Evolutionary conservation across 805 yeast genomes (phyloP).

Genomic region (Suhomyces xylopsoci): DNA sequence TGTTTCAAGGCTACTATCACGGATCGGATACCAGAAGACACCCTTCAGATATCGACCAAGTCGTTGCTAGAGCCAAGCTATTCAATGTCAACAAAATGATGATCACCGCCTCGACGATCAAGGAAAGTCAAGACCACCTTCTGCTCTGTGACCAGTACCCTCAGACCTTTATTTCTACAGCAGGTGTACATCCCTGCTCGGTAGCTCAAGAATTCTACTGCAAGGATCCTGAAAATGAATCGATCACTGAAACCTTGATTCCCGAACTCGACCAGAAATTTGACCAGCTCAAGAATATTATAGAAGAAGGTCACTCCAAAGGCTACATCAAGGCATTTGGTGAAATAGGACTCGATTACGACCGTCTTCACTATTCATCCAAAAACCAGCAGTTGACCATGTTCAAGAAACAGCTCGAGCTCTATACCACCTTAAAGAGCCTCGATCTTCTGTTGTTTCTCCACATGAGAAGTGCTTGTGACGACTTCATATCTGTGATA

Average conservation of each 20-base stretch:
- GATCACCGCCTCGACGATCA: constrained; percentile 77
- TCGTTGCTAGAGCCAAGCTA: constrained; percentile 62
- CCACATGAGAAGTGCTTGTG: constrained; percentile 84
- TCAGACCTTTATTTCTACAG: constrained; percentile 55
- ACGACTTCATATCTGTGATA: constrained; percentile 68
- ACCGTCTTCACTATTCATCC: constrained; percentile 74
- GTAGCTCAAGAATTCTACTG: constrained; percentile 48
- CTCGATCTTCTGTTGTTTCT: constrained; percentile 74
- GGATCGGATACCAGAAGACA: constrained; percentile 58
- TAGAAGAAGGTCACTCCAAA: constrained; percentile 41
- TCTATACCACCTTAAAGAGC: constrained; percentile 42
- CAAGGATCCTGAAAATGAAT: constrained; percentile 12
- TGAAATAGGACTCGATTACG: constrained; percentile 94
- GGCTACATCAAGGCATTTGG: constrained; percentile 82
- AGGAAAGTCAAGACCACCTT: constrained; percentile 63
- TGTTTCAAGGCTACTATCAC: constrained; percentile 81
- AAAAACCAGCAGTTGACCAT: constrained; percentile 62
- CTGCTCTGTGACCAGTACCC: constrained; percentile 46
- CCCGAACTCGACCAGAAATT: constrained; percentile 43
- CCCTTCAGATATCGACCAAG: constrained; percentile 58
- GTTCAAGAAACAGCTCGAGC: constrained; percentile 71
- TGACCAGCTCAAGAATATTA: constrained; percentile 46
- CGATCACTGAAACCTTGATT: constrained; percentile 35
- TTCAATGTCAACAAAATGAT: constrained; percentile 68
- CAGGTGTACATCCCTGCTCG: constrained; percentile 94